These are phyloP conservation scores for Schizochytrium sp. DNA, from an alignment of 108 stramenopile species.

Conservation along the genomic window DNA sequence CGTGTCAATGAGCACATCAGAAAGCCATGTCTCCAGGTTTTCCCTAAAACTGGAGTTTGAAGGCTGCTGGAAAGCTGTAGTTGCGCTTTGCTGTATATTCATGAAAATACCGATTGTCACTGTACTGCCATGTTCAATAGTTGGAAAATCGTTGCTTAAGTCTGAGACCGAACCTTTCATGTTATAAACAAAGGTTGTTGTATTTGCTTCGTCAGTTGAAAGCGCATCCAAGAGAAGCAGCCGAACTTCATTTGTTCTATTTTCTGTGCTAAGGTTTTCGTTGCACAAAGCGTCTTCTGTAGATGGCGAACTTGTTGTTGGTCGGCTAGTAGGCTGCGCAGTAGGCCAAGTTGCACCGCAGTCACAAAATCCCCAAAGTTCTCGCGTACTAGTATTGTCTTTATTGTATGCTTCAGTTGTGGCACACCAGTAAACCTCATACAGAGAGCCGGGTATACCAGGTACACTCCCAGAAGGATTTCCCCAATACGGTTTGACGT, in stretches of 20 bases:
- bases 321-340: background rate
- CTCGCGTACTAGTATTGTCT: background rate
- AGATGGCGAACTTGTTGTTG: background rate
- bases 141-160: background rate
- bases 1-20: too few species aligned
- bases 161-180: background rate
- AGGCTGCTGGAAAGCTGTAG: too few species aligned
- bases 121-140: background rate
- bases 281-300: background rate
- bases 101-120: background rate
- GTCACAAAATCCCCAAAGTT: slow-evolving; percentile 42
- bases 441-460: background rate
- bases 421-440: slow-evolving; percentile 32
- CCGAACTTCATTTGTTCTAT: background rate
- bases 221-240: background rate
- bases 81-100: too few species aligned
- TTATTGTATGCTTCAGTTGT: background rate
- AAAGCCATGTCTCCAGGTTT: too few species aligned
- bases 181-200: background rate
- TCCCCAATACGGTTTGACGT: slow-evolving; percentile 15
- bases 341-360: slow-evolving; percentile 51
- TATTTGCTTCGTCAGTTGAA: background rate
- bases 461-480: background rate
- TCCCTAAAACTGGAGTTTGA: too few species aligned
- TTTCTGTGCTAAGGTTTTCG: background rate